Evolutionary conservation across 257 asterid species (phyloP).

Genomic region (Perilla frutescens): DNA sequence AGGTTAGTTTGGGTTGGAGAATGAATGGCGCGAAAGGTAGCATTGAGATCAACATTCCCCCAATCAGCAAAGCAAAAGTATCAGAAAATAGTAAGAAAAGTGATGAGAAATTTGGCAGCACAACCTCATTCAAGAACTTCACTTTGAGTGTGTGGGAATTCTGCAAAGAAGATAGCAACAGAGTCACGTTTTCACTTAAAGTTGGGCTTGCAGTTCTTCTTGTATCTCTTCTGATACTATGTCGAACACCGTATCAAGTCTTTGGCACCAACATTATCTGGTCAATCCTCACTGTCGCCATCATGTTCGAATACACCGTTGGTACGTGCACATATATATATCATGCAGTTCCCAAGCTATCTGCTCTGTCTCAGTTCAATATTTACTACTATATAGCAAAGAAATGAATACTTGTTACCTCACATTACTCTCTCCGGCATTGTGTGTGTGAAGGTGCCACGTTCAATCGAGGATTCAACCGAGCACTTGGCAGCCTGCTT

Average conservation of each 20-base stretch:
- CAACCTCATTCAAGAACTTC: constrained; percentile 37
- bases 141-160: constrained; percentile 52
- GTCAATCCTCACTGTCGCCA: constrained; percentile 81
- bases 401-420: background rate
- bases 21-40: constrained; percentile 66
- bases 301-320: constrained; percentile 78
- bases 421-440: background rate
- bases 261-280: constrained; percentile 69
- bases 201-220: constrained; percentile 75
- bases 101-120: constrained; percentile 14
- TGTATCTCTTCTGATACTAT: constrained; percentile 62
- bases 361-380: background rate
- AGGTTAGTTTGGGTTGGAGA: constrained; percentile 35
- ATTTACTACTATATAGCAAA: background rate
- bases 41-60: constrained; percentile 53
- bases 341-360: background rate
- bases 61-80: constrained; percentile 34
- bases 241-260: constrained; percentile 54
- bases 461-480: constrained; percentile 68
- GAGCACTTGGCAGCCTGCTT: constrained; percentile 72
- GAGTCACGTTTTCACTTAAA: constrained; percentile 63
- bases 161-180: constrained; percentile 60
- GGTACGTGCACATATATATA: constrained; percentile 47
- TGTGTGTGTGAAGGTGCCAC: constrained; percentile 58
- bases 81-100: constrained; percentile 31